phyloP scores from a whole-genome alignment of 1,284 basidiomycete species.

The Moniliophthora roreri region DNA sequence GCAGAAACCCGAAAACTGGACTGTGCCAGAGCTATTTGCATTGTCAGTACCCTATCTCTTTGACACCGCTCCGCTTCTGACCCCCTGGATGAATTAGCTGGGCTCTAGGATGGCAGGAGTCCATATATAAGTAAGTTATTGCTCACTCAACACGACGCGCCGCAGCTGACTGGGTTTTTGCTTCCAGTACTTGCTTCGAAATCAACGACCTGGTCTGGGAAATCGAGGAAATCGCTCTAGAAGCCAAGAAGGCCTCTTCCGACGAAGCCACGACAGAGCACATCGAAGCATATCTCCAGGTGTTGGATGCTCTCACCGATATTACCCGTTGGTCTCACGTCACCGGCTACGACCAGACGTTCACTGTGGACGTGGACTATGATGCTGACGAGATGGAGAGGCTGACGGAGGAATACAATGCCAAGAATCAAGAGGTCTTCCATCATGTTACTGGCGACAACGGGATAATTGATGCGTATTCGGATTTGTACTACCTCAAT shows the following conservation, averaged over 20 bases:
- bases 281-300: not conserved
- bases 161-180: not conserved
- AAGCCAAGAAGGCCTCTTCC: not conserved
- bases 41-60: slow-evolving; percentile 22
- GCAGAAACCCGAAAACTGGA: slow-evolving; percentile 22
- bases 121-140: not conserved
- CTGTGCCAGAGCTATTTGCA: slow-evolving; percentile 27
- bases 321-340: not conserved
- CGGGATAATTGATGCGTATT: not conserved
- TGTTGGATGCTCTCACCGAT: not conserved
- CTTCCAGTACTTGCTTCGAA: not conserved
- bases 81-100: not conserved
- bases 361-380: not conserved
- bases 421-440: not conserved
- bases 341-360: not conserved
- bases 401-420: slow-evolving; percentile 1
- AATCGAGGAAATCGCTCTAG: not conserved
- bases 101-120: slow-evolving; percentile 5
- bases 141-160: not conserved
- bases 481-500: not conserved
- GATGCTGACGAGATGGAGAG: not conserved
- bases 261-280: not conserved
- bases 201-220: not conserved
- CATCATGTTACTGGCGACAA: not conserved
- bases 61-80: too few species aligned